Base-by-base conservation (phyloP, 2,329 filamentous ascomycete species). In the Ciborinia camelliae region DNA sequence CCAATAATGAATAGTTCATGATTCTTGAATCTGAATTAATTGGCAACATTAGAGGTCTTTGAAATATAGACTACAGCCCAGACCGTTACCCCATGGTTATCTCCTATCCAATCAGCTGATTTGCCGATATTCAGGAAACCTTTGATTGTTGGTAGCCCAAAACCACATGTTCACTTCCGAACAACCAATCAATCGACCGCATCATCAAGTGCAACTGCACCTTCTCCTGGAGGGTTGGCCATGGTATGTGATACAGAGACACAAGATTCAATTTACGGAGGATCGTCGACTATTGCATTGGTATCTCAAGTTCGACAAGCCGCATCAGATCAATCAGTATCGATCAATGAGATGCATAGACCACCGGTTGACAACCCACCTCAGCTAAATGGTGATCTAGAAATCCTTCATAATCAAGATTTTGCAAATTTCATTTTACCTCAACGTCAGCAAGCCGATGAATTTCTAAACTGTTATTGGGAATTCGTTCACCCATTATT, bases 401-500 rank as follows among this genome's bases (percentile, higher is more conserved):
- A 67, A 28, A 45, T 50, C 9, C 41, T 55, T 30, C 20, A 47
- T 15, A 39, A 60, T 43, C 53, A 66, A 52, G 63, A 69, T 55
- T 14, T 52, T 20, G 64, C 48, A 41, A 47, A 45, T 41, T 65
- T 67, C 18, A 35, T 64, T 63, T 63, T 69, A 30, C 70, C 70
- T 26, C 63, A 41, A 50, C 69, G 69, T 28, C 62, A 64, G 12
- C 55, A 51, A 14, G 68, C 70, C 12, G 70, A 72, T 58, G 43
- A 63, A n/a, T 67, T 67, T n/a, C n/a, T 71, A 23, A 45, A 64
- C 26, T 67, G 63, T 43, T 72, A 66, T 48, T 70, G 67, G 67
- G 63, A 68, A 52, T 65, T 63, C 43, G 57, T 71, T 39, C 68
- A 72, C 62, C 68, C 69, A 6, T 39, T 71, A 12, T 71, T 67